These are phyloP conservation scores for Ophiocordyceps camponoti-leonardi DNA, from an alignment of 2,329 filamentous ascomycete genomes.

Conservation along the genomic window DNA sequence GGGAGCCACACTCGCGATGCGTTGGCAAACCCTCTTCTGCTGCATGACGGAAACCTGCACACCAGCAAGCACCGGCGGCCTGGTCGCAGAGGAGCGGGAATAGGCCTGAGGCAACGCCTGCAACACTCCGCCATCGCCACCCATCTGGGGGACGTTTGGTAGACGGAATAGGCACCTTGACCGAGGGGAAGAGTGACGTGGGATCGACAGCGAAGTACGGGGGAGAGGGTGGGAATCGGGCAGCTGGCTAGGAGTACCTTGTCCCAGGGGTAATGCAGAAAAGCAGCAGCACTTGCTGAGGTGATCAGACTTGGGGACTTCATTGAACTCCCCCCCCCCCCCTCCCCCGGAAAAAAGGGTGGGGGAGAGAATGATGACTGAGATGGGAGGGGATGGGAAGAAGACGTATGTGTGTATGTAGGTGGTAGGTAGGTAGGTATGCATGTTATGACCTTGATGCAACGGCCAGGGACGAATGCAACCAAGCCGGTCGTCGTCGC, in stretches of 20 bases:
- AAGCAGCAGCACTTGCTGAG: background rate
- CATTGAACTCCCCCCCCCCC: no score
- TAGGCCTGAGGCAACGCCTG: background rate
- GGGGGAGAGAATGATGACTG: background rate
- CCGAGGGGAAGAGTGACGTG: conserved; percentile 3
- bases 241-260: conserved; percentile 6
- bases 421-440: background rate
- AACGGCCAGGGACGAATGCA: conserved; percentile 1
- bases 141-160: conserved; percentile 2
- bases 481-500: background rate
- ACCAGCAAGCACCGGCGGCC: conserved; percentile 1
- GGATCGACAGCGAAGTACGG: conserved; percentile 1
- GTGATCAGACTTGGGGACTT: background rate
- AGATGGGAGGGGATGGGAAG: background rate
- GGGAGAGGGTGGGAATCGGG: conserved; percentile 8
- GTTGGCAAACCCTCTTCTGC: conserved; percentile 20
- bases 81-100: background rate
- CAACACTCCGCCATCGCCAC: background rate
- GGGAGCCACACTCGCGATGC: conserved; percentile 18
- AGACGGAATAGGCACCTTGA: conserved; percentile 3
- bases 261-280: background rate
- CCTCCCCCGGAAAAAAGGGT: background rate
- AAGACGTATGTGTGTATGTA: background rate
- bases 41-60: conserved; percentile 43
- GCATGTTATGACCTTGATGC: background rate